Evolutionary conservation across 345 rosid species (phyloP).

Genomic region (Firmiana major): DNA sequence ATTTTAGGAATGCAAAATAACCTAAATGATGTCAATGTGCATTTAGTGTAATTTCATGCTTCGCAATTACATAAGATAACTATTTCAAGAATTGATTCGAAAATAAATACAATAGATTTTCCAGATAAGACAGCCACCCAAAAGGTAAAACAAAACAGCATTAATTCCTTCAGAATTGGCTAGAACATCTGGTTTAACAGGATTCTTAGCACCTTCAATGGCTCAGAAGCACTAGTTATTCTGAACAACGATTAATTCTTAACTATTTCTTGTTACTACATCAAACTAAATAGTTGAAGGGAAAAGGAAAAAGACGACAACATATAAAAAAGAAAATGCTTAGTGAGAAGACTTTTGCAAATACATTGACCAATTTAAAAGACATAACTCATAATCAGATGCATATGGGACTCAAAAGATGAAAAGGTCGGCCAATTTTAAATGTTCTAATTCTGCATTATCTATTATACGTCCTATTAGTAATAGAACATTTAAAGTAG

Average conservation of each 20-base stretch:
- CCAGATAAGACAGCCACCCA: neutral
- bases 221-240: neutral
- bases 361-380: neutral
- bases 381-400: neutral
- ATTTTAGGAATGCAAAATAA: neutral
- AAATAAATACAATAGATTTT: neutral
- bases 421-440: neutral
- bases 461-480: neutral
- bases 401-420: neutral
- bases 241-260: neutral
- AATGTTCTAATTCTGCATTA: neutral
- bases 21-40: neutral
- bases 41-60: neutral
- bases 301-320: neutral
- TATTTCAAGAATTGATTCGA: neutral
- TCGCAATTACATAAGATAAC: neutral
- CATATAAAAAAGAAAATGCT: no score
- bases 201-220: neutral
- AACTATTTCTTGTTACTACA: neutral
- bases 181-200: neutral
- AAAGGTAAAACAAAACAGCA: neutral
- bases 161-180: neutral
- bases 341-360: neutral
- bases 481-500: neutral
- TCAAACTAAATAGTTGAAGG: neutral